A percentile compares a stretch with the other conserved stretches of the same genome.
Conservation (phyloP, 306 rosid genomes). For the barrel medic (Medicago truncatula) region DNA sequence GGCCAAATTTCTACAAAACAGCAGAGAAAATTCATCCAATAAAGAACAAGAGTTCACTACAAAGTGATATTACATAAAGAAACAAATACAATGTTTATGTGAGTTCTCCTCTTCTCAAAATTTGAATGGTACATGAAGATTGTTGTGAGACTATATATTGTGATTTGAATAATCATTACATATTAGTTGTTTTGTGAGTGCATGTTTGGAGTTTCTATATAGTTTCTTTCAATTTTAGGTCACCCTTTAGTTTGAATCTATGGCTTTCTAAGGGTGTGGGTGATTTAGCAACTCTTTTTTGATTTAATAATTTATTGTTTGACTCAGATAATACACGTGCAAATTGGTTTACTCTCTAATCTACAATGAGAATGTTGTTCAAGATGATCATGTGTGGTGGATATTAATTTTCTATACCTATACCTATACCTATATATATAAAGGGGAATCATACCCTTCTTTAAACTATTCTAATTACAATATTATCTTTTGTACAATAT, state of each 20-base stretch:
- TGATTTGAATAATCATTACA: slow-evolving; percentile 38
- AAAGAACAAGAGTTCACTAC: slow-evolving; percentile 54
- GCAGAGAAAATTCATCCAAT: slow-evolving; percentile 49
- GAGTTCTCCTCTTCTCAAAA: slow-evolving; percentile 25
- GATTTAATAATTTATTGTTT: slow-evolving; percentile 1
- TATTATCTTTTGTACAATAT: no score
- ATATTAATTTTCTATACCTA: no score
- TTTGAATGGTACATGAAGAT: slow-evolving; percentile 39
- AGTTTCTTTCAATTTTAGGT: slow-evolving; percentile 37
- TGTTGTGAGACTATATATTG: slow-evolving; percentile 18
- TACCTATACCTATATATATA: no score
- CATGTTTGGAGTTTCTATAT: slow-evolving; percentile 39
- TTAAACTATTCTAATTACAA: no score
- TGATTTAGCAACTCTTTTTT: not conserved
- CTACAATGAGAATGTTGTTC: not conserved
- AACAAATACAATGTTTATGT: slow-evolving; percentile 22
- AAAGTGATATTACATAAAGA: slow-evolving; percentile 44
- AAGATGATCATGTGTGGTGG: no score
- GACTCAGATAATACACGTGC: not conserved
- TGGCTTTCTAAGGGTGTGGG: not conserved
- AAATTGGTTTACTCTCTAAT: not conserved
- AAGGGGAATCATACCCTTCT: no score
- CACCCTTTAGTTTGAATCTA: slow-evolving; percentile 30
- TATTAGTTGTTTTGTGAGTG: slow-evolving; percentile 29
- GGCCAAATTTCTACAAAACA: slow-evolving; percentile 52